A percentile compares a stretch with the other conserved stretches of the same genome.
Evolutionary conservation across 2,329 filamentous ascomycete genomes (phyloP).

Genomic region (Neopestalotiopsis sp.): DNA sequence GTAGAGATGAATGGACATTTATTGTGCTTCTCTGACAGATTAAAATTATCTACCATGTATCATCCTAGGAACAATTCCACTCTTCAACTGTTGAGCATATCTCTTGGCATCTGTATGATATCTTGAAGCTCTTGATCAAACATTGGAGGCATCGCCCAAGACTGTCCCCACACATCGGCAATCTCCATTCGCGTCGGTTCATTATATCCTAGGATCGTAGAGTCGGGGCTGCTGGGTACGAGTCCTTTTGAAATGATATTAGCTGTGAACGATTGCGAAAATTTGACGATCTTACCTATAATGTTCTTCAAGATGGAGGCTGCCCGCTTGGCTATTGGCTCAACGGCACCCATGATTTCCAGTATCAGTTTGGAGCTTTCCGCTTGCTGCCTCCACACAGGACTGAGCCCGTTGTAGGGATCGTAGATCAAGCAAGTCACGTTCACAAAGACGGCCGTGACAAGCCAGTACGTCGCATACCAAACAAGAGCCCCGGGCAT

Average conservation of each 20-base stretch:
- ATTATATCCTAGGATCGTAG: neutral
- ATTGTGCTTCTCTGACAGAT: no score
- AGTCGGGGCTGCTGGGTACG: neutral
- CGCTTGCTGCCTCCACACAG: neutral
- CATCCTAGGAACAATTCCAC: no score
- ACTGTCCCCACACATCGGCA: slow-evolving; percentile 2
- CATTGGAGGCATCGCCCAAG: neutral
- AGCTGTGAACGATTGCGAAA: neutral
- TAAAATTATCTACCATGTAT: no score
- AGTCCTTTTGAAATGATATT: neutral
- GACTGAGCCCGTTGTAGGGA: neutral
- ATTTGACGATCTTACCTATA: neutral
- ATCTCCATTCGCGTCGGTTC: neutral
- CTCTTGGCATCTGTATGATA: neutral
- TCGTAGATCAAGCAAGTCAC: neutral
- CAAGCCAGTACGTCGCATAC: neutral
- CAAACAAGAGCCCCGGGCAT: neutral
- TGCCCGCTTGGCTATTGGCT: neutral
- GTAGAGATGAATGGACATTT: no score
- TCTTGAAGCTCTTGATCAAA: neutral
- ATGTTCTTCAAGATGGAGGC: neutral
- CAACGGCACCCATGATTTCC: neutral
- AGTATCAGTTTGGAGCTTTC: neutral
- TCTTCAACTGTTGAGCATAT: neutral
- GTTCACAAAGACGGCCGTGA: neutral